A percentile compares a stretch with the other conserved stretches of the same genome.
These are phyloP conservation scores for Chaetomium sp. DNA, from an alignment of 2,329 filamentous ascomycete species.

Conservation along the genomic window DNA sequence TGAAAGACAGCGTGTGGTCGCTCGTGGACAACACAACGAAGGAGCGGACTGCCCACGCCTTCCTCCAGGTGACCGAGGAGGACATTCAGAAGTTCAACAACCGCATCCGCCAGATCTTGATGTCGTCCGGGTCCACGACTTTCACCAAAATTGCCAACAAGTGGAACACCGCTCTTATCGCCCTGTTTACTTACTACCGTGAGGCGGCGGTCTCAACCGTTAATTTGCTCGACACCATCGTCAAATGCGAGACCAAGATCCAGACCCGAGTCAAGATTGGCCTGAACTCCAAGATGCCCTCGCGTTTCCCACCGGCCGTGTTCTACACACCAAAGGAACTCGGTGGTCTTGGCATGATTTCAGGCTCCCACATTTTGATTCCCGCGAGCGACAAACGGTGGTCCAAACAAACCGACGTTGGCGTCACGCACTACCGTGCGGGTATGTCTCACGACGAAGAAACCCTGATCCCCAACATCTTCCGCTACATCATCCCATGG, in stretches of 20 bases:
- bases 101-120: constrained; percentile 93
- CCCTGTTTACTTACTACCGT: constrained; percentile 96
- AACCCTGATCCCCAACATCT: constrained; percentile 96
- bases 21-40: constrained; percentile 94
- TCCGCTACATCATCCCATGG: constrained; percentile 99
- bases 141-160: constrained; percentile 99
- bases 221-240: constrained; percentile 88
- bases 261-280: constrained; percentile 98
- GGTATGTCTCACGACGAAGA: constrained; percentile 99
- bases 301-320: constrained; percentile 93
- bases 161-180: constrained; percentile 97
- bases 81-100: constrained; percentile 99
- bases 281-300: constrained; percentile 98
- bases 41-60: constrained; percentile 93
- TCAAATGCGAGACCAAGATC: constrained; percentile 99
- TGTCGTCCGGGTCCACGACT: constrained; percentile 98
- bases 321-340: constrained; percentile 99
- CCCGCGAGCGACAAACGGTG: constrained; percentile 96
- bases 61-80: constrained; percentile 95
- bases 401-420: constrained; percentile 96
- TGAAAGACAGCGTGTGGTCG: constrained; percentile 98
- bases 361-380: constrained; percentile 94
- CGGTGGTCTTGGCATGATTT: constrained; percentile 97
- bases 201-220: constrained; percentile 96
- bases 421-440: constrained; percentile 91